A percentile compares a stretch with the other conserved stretches of the same genome.
These are phyloP conservation scores for Globisporangium uncinulatum DNA, from an alignment of 352 stramenopile species.

Conservation along the genomic window DNA sequence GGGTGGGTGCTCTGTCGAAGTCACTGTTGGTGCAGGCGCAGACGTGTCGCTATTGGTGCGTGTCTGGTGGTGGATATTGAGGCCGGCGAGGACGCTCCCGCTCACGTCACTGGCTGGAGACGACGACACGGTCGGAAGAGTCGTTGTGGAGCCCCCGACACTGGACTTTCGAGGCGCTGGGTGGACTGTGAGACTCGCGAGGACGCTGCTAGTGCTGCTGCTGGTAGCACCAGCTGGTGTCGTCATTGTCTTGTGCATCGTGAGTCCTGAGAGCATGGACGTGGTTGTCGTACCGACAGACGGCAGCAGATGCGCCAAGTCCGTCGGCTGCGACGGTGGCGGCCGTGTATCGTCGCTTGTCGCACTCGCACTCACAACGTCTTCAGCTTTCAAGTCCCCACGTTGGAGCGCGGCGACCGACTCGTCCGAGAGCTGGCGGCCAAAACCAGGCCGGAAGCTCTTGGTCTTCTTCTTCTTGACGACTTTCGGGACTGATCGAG, in stretches of 20 bases:
- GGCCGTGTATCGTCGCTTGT: constrained; percentile 20
- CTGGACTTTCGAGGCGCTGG: constrained; percentile 5
- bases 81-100: constrained; percentile 39
- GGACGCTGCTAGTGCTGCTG: constrained; percentile 23
- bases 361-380: constrained; percentile 34
- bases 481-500: constrained; percentile 32
- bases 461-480: constrained; percentile 88
- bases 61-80: constrained; percentile 36
- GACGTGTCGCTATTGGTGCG: constrained; percentile 5
- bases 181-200: constrained; percentile 69
- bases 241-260: constrained; percentile 30
- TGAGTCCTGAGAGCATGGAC: constrained; percentile 62
- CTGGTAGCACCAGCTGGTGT: background rate
- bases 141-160: no score
- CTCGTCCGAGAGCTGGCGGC: constrained; percentile 79
- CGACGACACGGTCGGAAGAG: background rate
- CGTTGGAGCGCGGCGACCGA: constrained; percentile 69
- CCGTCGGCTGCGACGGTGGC: constrained; percentile 36
- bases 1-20: constrained; percentile 12
- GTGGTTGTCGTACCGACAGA: constrained; percentile 38
- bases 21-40: constrained; percentile 1
- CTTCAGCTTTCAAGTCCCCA: constrained; percentile 68
- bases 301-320: constrained; percentile 62
- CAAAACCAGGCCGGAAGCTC: constrained; percentile 79
- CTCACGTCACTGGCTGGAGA: constrained; percentile 17